Evolutionary conservation across 768 basidiomycete species (phyloP), one percentile per base, ranked within the genome.

Genomic region (Serendipita sp.): DNA sequence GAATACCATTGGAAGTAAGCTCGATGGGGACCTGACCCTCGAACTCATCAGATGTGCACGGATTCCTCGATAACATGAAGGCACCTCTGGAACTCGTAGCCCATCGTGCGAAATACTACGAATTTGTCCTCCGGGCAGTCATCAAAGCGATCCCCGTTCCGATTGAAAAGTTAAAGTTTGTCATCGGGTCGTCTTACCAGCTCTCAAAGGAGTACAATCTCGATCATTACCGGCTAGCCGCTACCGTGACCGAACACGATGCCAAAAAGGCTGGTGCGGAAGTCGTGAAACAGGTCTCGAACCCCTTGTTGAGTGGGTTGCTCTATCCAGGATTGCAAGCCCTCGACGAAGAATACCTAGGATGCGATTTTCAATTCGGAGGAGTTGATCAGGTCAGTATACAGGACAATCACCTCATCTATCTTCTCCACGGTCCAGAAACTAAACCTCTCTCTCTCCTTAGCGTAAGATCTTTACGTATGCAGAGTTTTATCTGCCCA

Each of bases 391-490:
- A 98, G 82, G 94, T 94, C 24, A 24, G 24, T 24, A 24, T 24
- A 24, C 1, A 64, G 63, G 81, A 71, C 0, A 35, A 44, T 37
- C 64, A 16, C 10, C 30, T 37, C 5, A 54, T 44, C 16, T 7
- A 41, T 63, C 32, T 37, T 38, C 24, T 18, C n/a, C 51, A 24
- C 3, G 28, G 45, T 24, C 32, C 60, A 60, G 51, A 41, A 13
- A 16, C 64, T 7, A 41, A 30, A 63, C n/a, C n/a, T 7, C 35
- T 38, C 45, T 60, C 16, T 18, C 35, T 8, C 56, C n/a, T 24
- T 72, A 95, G 92, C 85, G 95, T 66, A 98, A 98, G 78, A 97
- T 98, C 72, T 99, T 99, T 76, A 97, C 92, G 18, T 95, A 95
- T 70, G 94, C 96, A 4, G 94, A 98, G 73, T 82, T 88, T 70